phyloP scores from a whole-genome alignment of 164 flowering plant genomes.

The Vitis rupestris region DNA sequence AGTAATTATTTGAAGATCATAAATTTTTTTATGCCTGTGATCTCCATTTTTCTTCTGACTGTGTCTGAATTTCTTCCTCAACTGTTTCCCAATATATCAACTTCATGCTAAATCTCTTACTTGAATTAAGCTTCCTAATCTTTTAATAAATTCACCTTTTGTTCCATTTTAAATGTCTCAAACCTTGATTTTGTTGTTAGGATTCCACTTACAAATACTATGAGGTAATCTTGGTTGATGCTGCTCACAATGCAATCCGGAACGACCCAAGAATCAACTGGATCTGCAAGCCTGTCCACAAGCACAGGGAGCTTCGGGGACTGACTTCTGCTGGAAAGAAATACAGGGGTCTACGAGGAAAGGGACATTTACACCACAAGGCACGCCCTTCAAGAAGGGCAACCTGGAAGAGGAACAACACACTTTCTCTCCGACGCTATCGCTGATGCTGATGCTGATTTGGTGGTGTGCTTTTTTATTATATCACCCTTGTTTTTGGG shows the following conservation, averaged over 20 bases:
- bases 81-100: no score
- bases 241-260: conserved; percentile 7
- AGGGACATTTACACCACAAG: conserved; percentile 50
- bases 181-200: conserved; percentile 2
- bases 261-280: conserved; percentile 41
- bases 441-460: not conserved
- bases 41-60: no score
- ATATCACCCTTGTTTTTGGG: no score
- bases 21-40: no score
- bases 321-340: conserved; percentile 60
- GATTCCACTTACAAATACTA: conserved; percentile 18
- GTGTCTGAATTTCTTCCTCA: no score
- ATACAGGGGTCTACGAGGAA: conserved; percentile 51
- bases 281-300: conserved; percentile 58
- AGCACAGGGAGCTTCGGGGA: conserved; percentile 57
- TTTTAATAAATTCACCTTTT: not conserved
- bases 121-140: no score
- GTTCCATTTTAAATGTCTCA: not conserved
- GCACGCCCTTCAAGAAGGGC: conserved; percentile 43
- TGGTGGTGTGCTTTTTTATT: no score
- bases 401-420: conserved; percentile 12
- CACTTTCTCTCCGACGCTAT: conserved; percentile 8
- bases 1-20: no score
- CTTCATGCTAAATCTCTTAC: no score
- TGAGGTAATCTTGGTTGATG: conserved; percentile 9